Evolutionary conservation across 345 rosid species (phyloP), one percentile per base, ranked within the genome.

Genomic region (Lepidium africanum): DNA sequence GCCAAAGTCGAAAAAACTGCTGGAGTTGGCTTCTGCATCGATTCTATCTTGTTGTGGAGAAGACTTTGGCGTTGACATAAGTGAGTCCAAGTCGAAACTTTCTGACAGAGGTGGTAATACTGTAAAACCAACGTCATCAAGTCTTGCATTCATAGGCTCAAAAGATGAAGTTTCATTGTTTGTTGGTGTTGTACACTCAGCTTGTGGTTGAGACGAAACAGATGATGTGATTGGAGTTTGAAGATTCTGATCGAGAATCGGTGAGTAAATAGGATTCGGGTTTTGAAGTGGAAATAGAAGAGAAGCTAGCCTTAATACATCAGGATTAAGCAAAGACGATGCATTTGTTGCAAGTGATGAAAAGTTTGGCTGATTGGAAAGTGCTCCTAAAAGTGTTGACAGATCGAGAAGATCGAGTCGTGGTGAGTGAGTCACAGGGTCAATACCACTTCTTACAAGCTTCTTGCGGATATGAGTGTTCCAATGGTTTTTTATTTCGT

Each of bases 401-500:
- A 93, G 69, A 42, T 88, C 89, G 6, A 84, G 85, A 67, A 85
- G 80, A 80, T 88, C 96, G 23, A 90, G 81, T 14, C 96, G 86
- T 1, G 97, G 90, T 7, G 95, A 72, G 55, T 94, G 99, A 46
- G 99, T 94, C 2, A 94, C 95, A 5, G 99, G 97, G 59, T 94
- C 97, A 19, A 94, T 94, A 19, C 97, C 99, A 65, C 82, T 87
- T 43, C 87, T 76, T 3, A 88, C 83, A 10, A 94, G 95, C 80
- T 95, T 82, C 73, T 89, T 94, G 15, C 96, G 81, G 32, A 91
- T 87, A 45, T 84, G 95, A 21, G 99, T 94, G 82, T 94, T 91
- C 99, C 99, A 94, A 61, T 83, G 86, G 63, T 94, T 94, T 80
- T 94, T 94, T 63, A 94, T 88, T 77, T 94, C 97, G 35, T 94